Evolutionary conservation across 129 eudicot genomes (phyloP).

Genomic region (Heracleum sosnowskyi): DNA sequence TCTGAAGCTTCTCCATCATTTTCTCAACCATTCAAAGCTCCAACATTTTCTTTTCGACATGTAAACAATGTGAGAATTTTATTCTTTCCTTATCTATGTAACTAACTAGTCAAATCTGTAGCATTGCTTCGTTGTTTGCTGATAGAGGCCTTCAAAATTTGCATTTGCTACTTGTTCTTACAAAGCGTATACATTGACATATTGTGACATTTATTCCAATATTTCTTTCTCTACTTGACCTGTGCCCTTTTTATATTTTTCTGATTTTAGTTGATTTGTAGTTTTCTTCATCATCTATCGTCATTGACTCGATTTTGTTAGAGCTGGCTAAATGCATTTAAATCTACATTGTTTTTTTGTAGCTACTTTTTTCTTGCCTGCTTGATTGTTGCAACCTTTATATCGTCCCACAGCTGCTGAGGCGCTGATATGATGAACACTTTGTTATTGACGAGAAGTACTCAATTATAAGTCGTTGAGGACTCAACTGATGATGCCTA

Average conservation of each 20-base stretch:
- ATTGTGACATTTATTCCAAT: not conserved
- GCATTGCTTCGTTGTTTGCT: not conserved
- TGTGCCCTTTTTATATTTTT: not conserved
- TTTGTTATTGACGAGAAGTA: not conserved
- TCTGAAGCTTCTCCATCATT: not conserved
- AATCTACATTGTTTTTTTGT: not conserved
- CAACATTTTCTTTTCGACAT: not conserved
- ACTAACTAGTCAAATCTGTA: not conserved
- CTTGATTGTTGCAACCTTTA: not conserved
- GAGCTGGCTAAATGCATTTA: constrained; percentile 1
- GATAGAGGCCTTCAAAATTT: not conserved
- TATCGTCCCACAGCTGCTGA: no score
- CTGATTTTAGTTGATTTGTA: not conserved
- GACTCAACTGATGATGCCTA: not conserved
- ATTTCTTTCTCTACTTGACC: not conserved
- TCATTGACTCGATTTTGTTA: not conserved
- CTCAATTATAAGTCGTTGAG: not conserved
- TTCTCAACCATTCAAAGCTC: constrained; percentile 6
- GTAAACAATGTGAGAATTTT: constrained; percentile 4
- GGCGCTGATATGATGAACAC: not conserved
- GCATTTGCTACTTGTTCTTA: not conserved
- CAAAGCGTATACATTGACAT: not conserved
- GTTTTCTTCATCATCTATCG: not conserved
- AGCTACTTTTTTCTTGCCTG: not conserved
- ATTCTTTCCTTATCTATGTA: not conserved